These are phyloP conservation scores for Aspergillus fijiensis DNA, from an alignment of 2,329 filamentous ascomycete species.

Conservation along the genomic window DNA sequence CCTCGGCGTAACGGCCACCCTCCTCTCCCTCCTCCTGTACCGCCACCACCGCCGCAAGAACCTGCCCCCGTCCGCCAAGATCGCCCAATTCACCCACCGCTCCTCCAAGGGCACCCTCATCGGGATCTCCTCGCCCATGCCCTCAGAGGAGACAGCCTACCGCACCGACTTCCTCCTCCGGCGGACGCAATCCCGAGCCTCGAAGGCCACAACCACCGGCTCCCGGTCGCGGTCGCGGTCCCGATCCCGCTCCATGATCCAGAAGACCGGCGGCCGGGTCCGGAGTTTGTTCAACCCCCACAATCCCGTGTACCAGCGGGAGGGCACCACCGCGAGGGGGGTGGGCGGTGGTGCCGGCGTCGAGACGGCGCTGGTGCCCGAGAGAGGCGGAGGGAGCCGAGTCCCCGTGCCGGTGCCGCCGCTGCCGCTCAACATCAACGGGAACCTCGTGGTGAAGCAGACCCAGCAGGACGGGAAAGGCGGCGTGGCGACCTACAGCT, in stretches of 20 bases:
- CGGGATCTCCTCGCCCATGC: conserved; percentile 47
- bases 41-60: conserved; percentile 29
- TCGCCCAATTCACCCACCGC: conserved; percentile 30
- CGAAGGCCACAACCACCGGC: neutral
- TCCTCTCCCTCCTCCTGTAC: conserved; percentile 49
- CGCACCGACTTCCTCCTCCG: conserved; percentile 47
- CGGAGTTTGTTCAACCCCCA: conserved; percentile 34
- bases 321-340: neutral
- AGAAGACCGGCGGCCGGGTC: conserved; percentile 38
- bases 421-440: conserved; percentile 17
- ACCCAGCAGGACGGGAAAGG: neutral
- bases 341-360: neutral
- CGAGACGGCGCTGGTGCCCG: neutral
- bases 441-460: neutral
- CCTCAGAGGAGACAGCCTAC: conserved; percentile 41
- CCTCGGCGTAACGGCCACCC: conserved; percentile 39
- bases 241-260: conserved; percentile 20
- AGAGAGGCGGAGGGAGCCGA: neutral
- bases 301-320: conserved; percentile 5
- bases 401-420: conserved; percentile 7
- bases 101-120: conserved; percentile 34
- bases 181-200: conserved; percentile 17
- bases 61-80: conserved; percentile 20
- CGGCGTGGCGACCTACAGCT: neutral
- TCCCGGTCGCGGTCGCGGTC: conserved; percentile 33